A percentile compares a stretch with the other conserved stretches of the same genome.
These are phyloP conservation scores for Larix kaempferi DNA, from an alignment of 75 land plant species.

Conservation along the genomic window DNA sequence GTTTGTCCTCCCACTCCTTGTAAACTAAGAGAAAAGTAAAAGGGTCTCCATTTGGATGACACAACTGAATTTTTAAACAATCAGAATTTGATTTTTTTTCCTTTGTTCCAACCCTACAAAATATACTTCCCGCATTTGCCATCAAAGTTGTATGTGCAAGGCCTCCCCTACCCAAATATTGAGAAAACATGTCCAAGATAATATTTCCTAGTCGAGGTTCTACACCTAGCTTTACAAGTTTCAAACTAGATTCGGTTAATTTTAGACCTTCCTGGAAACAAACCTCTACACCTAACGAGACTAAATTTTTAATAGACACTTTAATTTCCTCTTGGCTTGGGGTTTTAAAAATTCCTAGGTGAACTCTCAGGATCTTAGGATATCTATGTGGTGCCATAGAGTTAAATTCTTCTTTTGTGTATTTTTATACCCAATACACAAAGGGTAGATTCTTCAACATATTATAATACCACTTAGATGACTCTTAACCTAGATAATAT, in stretches of 20 bases:
- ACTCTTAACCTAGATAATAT: too few species aligned
- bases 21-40: conserved; percentile 77
- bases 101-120: conserved; percentile 67
- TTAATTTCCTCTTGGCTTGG: conserved; percentile 56
- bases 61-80: conserved; percentile 66
- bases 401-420: conserved; percentile 42
- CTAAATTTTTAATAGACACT: conserved; percentile 45
- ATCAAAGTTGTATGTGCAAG: conserved; percentile 70
- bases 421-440: too few species aligned
- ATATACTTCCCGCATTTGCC: conserved; percentile 74
- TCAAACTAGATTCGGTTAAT: conserved; percentile 46
- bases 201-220: conserved; percentile 79
- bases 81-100: conserved; percentile 67
- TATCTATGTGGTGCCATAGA: conserved; percentile 45
- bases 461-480: too few species aligned
- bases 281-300: conserved; percentile 56
- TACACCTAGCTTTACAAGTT: conserved; percentile 67
- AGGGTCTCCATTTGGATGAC: conserved; percentile 73
- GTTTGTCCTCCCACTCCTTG: conserved; percentile 55
- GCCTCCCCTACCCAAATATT: conserved; percentile 58
- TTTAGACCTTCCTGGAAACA: conserved; percentile 1
- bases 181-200: conserved; percentile 33
- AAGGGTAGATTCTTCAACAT: too few species aligned
- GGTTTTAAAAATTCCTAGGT: conserved; percentile 70
- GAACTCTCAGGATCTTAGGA: conserved; percentile 73